Percentiles rank a stretch among this genome's conserved stretches.
Evolutionary conservation across 495 filamentous ascomycete genomes (phyloP).

Genomic region (Aspergillus heteromorphus): DNA sequence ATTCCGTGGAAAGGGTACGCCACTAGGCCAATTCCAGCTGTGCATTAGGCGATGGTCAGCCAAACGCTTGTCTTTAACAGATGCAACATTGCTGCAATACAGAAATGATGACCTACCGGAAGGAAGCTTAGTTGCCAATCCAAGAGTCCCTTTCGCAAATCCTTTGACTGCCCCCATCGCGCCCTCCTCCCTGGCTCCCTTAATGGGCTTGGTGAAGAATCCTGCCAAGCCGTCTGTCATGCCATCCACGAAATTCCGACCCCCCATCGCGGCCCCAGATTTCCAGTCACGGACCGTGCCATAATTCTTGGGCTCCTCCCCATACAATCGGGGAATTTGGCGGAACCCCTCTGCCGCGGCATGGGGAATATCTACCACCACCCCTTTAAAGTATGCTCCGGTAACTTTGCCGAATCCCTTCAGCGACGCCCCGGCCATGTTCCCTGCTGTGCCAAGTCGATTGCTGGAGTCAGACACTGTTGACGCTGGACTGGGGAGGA

Average conservation of each 20-base stretch:
- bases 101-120: conserved; percentile 20
- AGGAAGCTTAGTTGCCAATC: conserved; percentile 60
- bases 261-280: conserved; percentile 27
- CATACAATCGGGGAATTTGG: conserved; percentile 75
- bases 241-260: conserved; percentile 61
- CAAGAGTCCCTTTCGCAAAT: conserved; percentile 68
- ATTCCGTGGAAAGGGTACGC: conserved; percentile 24
- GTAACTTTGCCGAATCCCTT: conserved; percentile 32
- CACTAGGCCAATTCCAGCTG: conserved; percentile 23
- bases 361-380: conserved; percentile 60
- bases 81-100: background rate
- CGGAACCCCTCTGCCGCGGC: conserved; percentile 78
- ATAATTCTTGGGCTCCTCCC: conserved; percentile 46
- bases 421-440: conserved; percentile 22
- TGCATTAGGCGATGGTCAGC: background rate
- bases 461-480: background rate
- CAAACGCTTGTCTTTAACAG: background rate
- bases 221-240: conserved; percentile 71
- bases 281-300: conserved; percentile 32
- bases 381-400: conserved; percentile 28
- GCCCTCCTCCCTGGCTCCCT: conserved; percentile 56
- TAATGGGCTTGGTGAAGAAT: conserved; percentile 58
- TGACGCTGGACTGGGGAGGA: background rate
- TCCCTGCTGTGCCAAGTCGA: conserved; percentile 11
- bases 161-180: conserved; percentile 59